Evolutionary conservation across 2,329 filamentous ascomycete species (phyloP).

Genomic region (Chaetomium olivaceum): DNA sequence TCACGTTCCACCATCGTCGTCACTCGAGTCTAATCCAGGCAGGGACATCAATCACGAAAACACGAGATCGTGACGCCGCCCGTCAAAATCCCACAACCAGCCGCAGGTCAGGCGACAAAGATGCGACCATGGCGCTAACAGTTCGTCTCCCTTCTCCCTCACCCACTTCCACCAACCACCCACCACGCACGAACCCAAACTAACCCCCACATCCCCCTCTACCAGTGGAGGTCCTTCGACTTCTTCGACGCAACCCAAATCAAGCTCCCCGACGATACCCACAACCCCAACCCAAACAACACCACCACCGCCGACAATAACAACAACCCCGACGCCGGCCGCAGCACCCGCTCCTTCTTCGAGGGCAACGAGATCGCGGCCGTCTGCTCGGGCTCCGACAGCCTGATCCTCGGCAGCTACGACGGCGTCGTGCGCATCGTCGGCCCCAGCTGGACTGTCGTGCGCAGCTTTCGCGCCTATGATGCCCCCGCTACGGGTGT

Average conservation of each 20-base stretch:
- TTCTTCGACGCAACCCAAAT: slow-evolving; percentile 96
- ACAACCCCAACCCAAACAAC: slow-evolving; percentile 48
- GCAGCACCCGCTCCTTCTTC: slow-evolving; percentile 70
- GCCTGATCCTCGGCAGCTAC: slow-evolving; percentile 81
- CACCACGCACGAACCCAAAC: slow-evolving; percentile 6
- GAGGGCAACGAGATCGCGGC: slow-evolving; percentile 81
- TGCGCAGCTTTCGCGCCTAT: slow-evolving; percentile 84
- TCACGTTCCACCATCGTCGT: slow-evolving; percentile 13
- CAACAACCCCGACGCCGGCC: too few species aligned
- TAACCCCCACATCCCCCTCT: background rate
- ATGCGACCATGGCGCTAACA: slow-evolving; percentile 40
- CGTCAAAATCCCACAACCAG: background rate
- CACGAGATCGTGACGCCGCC: background rate
- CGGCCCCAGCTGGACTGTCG: slow-evolving; percentile 81
- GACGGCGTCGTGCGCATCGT: slow-evolving; percentile 88
- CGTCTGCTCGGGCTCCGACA: slow-evolving; percentile 83
- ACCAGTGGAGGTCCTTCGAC: slow-evolving; percentile 96
- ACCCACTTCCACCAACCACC: background rate
- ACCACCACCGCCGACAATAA: slow-evolving; percentile 42
- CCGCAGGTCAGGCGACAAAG: slow-evolving; percentile 18
- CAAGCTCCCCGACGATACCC: slow-evolving; percentile 73
- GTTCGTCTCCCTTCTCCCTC: slow-evolving; percentile 26
- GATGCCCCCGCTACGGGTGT: slow-evolving; percentile 47
- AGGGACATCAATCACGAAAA: background rate
- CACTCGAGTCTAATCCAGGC: background rate